phyloP scores from a whole-genome alignment of 768 basidiomycete genomes.

The Wakefieldia striispora region DNA sequence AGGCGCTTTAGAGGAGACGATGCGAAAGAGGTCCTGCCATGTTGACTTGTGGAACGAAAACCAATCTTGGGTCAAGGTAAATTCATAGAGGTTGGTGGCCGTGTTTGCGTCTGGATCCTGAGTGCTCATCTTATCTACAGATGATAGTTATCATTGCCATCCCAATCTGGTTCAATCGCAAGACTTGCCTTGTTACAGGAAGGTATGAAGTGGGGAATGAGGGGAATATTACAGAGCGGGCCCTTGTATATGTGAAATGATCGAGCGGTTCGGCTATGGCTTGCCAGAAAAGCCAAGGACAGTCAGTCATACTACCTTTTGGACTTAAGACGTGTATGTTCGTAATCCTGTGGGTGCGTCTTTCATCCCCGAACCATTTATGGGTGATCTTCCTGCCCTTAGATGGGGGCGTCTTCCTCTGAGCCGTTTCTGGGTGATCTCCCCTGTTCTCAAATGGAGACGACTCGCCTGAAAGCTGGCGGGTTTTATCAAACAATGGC shows the following conservation, averaged over 20 bases:
- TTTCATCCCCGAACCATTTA: constrained; percentile 1
- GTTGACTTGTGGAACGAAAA: constrained; percentile 43
- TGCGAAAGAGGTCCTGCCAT: constrained; percentile 44
- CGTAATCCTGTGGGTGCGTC: background rate
- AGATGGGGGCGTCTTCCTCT: too few species aligned
- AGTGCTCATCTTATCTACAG: constrained; percentile 14
- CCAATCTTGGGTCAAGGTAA: constrained; percentile 57
- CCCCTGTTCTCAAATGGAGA: background rate
- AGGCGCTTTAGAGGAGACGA: constrained; percentile 37
- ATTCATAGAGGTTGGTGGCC: constrained; percentile 30
- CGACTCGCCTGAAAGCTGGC: background rate
- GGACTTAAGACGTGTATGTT: constrained; percentile 7
- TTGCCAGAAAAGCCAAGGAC: constrained; percentile 1
- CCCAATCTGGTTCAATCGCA: background rate
- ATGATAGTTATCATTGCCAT: background rate
- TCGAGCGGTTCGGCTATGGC: background rate
- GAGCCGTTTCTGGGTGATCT: background rate
- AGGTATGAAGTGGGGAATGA: background rate
- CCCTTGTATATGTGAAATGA: constrained; percentile 19
- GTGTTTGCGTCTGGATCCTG: background rate
- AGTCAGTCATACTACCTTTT: background rate
- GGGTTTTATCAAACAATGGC: background rate
- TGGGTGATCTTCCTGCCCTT: background rate
- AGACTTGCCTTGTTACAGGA: constrained; percentile 1
- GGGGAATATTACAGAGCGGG: background rate